Percentiles rank a stretch among this genome's conserved stretches.
Evolutionary conservation across 164 flowering plant species (phyloP).

Genomic region (Stephania japonica): DNA sequence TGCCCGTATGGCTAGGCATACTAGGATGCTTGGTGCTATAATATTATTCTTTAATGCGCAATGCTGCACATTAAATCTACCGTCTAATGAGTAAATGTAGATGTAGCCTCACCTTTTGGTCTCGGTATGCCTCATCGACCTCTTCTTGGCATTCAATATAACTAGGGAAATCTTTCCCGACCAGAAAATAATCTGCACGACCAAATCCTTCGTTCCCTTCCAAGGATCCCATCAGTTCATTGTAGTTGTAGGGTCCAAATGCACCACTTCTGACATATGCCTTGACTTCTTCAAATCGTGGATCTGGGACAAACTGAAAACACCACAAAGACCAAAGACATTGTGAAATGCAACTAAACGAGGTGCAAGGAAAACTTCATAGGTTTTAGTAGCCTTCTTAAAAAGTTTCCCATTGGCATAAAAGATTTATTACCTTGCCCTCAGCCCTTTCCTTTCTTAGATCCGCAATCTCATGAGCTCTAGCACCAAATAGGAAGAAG

Average conservation of each 20-base stretch:
- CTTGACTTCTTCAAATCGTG: constrained; percentile 82
- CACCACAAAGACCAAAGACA: background rate
- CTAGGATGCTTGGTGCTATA: background rate
- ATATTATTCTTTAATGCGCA: background rate
- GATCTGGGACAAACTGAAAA: constrained; percentile 75
- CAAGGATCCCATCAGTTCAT: constrained; percentile 70
- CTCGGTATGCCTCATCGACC: constrained; percentile 78
- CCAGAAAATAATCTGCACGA: constrained; percentile 86
- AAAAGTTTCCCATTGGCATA: background rate
- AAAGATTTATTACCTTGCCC: constrained; percentile 56
- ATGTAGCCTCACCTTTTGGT: constrained; percentile 51
- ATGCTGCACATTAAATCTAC: background rate
- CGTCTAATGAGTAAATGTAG: background rate
- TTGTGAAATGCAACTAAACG: background rate
- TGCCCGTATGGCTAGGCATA: background rate
- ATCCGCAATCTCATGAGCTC: constrained; percentile 78
- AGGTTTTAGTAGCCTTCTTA: background rate
- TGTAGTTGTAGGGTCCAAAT: constrained; percentile 63
- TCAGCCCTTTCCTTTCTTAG: constrained; percentile 82
- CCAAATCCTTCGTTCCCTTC: constrained; percentile 95
- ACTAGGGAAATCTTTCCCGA: constrained; percentile 90
- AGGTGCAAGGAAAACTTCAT: background rate
- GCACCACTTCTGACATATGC: constrained; percentile 64
- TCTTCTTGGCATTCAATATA: constrained; percentile 87
- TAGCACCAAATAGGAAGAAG: constrained; percentile 91